phyloP scores from a whole-genome alignment of 305 asterid genomes.

The Galium porrigens region DNA sequence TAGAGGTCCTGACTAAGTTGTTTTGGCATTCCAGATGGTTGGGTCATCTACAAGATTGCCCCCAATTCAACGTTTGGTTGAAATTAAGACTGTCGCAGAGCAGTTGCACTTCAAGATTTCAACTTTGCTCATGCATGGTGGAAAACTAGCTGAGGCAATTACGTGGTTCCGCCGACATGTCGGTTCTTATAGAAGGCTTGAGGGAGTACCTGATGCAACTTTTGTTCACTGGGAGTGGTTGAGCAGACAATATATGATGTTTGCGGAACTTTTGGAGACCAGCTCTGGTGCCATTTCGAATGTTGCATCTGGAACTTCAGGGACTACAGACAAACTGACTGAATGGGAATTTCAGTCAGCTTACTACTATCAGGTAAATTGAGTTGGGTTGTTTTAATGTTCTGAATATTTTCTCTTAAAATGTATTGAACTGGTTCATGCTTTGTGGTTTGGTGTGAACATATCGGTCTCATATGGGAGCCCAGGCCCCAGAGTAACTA shows the following conservation, averaged over 20 bases:
- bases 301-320: slow-evolving; percentile 31
- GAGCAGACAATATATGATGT: slow-evolving; percentile 75
- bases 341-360: slow-evolving; percentile 77
- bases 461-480: background rate
- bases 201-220: slow-evolving; percentile 56
- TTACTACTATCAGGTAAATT: slow-evolving; percentile 65
- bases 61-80: slow-evolving; percentile 67
- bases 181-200: slow-evolving; percentile 52
- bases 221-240: slow-evolving; percentile 98
- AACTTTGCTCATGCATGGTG: slow-evolving; percentile 74
- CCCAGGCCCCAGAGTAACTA: too few relatives aligned
- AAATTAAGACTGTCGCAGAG: slow-evolving; percentile 76
- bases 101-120: slow-evolving; percentile 75
- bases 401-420: background rate
- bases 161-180: slow-evolving; percentile 67
- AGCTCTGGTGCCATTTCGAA: slow-evolving; percentile 41
- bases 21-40: slow-evolving; percentile 46
- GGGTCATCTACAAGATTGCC: slow-evolving; percentile 82
- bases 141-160: slow-evolving; percentile 71
- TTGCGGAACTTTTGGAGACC: slow-evolving; percentile 79
- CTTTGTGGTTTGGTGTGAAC: background rate
- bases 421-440: background rate
- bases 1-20: background rate
- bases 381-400: slow-evolving; percentile 7
- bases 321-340: slow-evolving; percentile 55